Conservation (phyloP, 768 basidiomycete genomes). For the Lepiota brunneoincarnata region DNA sequence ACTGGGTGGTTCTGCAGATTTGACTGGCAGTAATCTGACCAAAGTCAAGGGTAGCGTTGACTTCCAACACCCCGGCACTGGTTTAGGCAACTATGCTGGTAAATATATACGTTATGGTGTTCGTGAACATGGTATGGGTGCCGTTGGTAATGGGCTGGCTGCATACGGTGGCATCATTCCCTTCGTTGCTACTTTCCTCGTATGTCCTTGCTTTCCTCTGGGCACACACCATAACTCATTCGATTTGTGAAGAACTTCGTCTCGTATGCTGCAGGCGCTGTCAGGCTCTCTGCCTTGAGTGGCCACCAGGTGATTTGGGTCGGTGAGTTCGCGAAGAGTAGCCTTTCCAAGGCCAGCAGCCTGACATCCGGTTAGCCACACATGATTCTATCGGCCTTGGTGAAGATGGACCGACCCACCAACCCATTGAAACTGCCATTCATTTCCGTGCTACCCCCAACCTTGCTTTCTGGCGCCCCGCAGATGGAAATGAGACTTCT, state of each 20-base stretch:
- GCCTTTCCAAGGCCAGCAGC: neutral
- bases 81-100: slow-evolving; percentile 80
- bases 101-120: slow-evolving; percentile 96
- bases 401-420: slow-evolving; percentile 96
- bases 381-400: slow-evolving; percentile 93
- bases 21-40: slow-evolving; percentile 92
- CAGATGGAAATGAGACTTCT: slow-evolving; percentile 97
- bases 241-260: slow-evolving; percentile 71
- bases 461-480: slow-evolving; percentile 88
- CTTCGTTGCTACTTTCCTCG: slow-evolving; percentile 90
- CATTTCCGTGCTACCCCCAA: slow-evolving; percentile 91
- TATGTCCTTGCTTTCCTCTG: slow-evolving; percentile 27
- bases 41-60: slow-evolving; percentile 82
- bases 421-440: slow-evolving; percentile 87
- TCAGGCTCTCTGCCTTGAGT: slow-evolving; percentile 86
- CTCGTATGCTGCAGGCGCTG: slow-evolving; percentile 90
- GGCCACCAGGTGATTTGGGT: slow-evolving; percentile 93
- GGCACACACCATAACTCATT: slow-evolving; percentile 8
- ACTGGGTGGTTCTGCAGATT: slow-evolving; percentile 84
- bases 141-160: slow-evolving; percentile 86
- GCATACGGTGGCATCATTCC: slow-evolving; percentile 93
- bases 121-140: slow-evolving; percentile 96
- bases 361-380: slow-evolving; percentile 54
- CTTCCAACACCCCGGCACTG: slow-evolving; percentile 89
- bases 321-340: slow-evolving; percentile 43